Evolutionary conservation across 2,329 filamentous ascomycete species (phyloP).

Genomic region (Clarireedia sp.): DNA sequence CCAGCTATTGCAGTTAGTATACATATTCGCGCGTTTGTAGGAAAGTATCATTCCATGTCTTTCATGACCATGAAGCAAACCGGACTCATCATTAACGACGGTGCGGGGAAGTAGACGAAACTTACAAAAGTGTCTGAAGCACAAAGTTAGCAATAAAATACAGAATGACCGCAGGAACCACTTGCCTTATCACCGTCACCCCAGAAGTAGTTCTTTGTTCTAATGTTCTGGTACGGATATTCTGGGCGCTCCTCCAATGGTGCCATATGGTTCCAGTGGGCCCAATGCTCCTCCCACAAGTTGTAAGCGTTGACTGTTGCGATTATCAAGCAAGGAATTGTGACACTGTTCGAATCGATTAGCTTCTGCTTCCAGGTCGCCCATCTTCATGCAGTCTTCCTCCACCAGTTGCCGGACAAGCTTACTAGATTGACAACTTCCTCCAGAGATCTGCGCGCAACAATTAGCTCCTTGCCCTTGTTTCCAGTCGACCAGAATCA

Average conservation of each 20-base stretch:
- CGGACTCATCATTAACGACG: background rate
- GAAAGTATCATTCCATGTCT: no score
- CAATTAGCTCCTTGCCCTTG: slow-evolving; percentile 13
- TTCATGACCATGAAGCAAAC: no score
- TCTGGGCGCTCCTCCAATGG: slow-evolving; percentile 85
- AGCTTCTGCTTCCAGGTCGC: background rate
- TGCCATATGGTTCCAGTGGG: slow-evolving; percentile 80
- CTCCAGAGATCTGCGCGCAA: slow-evolving; percentile 69
- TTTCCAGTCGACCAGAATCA: background rate
- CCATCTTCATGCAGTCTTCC: background rate
- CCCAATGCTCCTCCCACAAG: slow-evolving; percentile 95
- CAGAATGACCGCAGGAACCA: slow-evolving; percentile 5
- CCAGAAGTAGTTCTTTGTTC: slow-evolving; percentile 91
- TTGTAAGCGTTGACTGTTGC: slow-evolving; percentile 76
- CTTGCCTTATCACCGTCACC: slow-evolving; percentile 90
- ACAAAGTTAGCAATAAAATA: slow-evolving; percentile 11
- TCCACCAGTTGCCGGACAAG: background rate
- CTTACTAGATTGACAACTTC: slow-evolving; percentile 95
- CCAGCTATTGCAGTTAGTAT: slow-evolving; percentile 55
- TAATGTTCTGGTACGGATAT: slow-evolving; percentile 97
- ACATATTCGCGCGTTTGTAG: background rate
- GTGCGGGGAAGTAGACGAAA: slow-evolving; percentile 17
- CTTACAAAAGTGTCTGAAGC: slow-evolving; percentile 57
- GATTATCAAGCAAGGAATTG: slow-evolving; percentile 64
- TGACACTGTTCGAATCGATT: slow-evolving; percentile 48